These are phyloP conservation scores for Malassezia slooffiae DNA, from an alignment of 1,284 basidiomycete species.

Conservation along the genomic window DNA sequence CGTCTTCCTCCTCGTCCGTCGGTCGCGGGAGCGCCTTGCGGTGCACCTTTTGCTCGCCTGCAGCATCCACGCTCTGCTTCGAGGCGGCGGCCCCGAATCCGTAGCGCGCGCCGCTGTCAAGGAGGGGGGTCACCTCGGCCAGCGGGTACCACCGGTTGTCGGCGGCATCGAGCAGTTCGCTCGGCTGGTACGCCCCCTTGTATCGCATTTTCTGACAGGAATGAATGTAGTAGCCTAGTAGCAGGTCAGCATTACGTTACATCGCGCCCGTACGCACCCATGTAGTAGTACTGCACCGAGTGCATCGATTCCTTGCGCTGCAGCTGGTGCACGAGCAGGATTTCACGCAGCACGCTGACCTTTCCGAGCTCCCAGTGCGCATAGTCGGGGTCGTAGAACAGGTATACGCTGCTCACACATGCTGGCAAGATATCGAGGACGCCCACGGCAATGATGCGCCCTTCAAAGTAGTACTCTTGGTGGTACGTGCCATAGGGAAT, in stretches of 20 bases:
- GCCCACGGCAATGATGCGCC: constrained; percentile 68
- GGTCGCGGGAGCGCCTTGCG: no score
- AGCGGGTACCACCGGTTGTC: constrained; percentile 14
- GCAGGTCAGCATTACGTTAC: background rate
- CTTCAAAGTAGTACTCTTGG: constrained; percentile 46
- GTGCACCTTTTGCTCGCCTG: no score
- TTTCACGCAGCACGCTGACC: constrained; percentile 31
- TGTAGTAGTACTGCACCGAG: constrained; percentile 17
- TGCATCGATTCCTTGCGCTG: constrained; percentile 13
- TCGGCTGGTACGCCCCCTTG: constrained; percentile 83
- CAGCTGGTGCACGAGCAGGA: constrained; percentile 25
- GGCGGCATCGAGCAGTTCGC: constrained; percentile 76
- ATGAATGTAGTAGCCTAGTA: constrained; percentile 27
- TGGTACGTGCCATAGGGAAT: constrained; percentile 36
- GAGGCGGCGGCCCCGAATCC: constrained; percentile 2
- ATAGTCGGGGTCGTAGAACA: constrained; percentile 76
- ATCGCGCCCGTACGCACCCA: constrained; percentile 11
- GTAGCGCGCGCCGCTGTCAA: constrained; percentile 2
- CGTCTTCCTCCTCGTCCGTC: background rate
- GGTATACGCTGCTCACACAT: constrained; percentile 90
- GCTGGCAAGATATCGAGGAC: constrained; percentile 81
- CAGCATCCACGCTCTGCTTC: no score
- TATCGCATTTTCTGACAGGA: constrained; percentile 86
- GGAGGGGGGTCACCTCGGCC: background rate
- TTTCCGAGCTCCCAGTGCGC: constrained; percentile 72